Evolutionary conservation across 2,329 filamentous ascomycete genomes (phyloP).

Genomic region (Aspergillus chevalieri): DNA sequence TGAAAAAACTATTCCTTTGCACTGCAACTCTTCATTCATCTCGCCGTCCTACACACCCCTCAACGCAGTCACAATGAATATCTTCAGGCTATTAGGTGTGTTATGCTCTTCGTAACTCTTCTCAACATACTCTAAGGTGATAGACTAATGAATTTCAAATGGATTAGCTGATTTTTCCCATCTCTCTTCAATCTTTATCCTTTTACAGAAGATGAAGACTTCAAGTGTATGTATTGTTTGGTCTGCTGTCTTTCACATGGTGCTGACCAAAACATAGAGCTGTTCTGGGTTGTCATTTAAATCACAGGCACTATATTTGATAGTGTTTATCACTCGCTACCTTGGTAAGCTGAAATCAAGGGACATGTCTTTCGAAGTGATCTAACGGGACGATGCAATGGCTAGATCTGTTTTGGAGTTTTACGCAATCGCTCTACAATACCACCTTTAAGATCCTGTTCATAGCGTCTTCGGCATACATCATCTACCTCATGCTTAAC

Average conservation of each 20-base stretch:
- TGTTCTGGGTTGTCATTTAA: constrained; percentile 98
- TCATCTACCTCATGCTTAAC: constrained; percentile 95
- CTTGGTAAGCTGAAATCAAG: constrained; percentile 53
- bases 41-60: constrained; percentile 1
- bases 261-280: constrained; percentile 53
- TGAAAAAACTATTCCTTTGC: neutral
- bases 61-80: constrained; percentile 53
- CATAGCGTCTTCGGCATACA: constrained; percentile 83
- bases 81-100: constrained; percentile 62
- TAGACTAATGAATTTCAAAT: neutral
- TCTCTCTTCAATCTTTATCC: constrained; percentile 84
- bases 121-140: neutral
- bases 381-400: neutral
- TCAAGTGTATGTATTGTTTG: constrained; percentile 62
- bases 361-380: neutral
- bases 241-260: constrained; percentile 5
- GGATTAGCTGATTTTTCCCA: constrained; percentile 84
- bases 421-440: constrained; percentile 80
- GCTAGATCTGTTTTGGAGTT: constrained; percentile 77
- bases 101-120: neutral
- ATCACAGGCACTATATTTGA: constrained; percentile 87
- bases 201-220: constrained; percentile 93
- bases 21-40: neutral
- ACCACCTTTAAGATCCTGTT: constrained; percentile 94
- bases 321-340: constrained; percentile 92